Base-by-base conservation (phyloP, 1,284 basidiomycete genomes). In the Tilletiopsis washingtonensis region DNA sequence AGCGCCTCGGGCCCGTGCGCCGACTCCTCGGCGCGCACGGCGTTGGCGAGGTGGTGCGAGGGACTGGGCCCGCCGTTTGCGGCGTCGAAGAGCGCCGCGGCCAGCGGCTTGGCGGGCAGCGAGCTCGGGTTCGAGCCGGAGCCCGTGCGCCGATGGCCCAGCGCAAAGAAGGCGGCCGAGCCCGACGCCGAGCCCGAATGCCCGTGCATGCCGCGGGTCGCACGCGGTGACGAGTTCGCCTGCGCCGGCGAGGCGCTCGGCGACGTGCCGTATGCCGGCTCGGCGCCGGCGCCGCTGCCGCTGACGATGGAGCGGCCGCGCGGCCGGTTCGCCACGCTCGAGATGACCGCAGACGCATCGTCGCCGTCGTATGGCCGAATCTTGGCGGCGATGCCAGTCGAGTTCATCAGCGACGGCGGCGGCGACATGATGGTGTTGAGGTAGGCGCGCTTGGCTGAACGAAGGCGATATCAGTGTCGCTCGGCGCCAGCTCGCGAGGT, bases 281-380 rank as follows among this genome's bases (percentile, higher is more conserved):
- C 54, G 32, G 58, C 55, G 9, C 54, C 57, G 20, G 53, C 57
- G 15, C 56, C 59, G 19, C 51, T 21, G 9, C 52, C 47, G 7
- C 52, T 51, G 17, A 57, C 65, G 43, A 62, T 71, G 29, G 65
- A 68, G 12, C 69, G 61, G 2, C 67, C 66, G 34, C 69, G 53
- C 19, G 67, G 61, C 20, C 79, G 75, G 23, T 77, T 77, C 32
- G 89, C 86, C 54, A 97, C 88, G 44, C 82, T 86, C 59, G 87
- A 83, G 59, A 98, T 91, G 76, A 98, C 86, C 49, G 76, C 77
- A 64, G 90, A 85, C 4, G 90, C 90, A 74, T 98, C 93, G 50
- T 90, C 82, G 1, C 89, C 88, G 73, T 93, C 91, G 75, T 97
- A 98, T 0, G 93, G 90, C 61, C 81, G 81, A 74, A 98, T 85